phyloP scores from a whole-genome alignment of 306 rosid species.

The Malus orientalis region DNA sequence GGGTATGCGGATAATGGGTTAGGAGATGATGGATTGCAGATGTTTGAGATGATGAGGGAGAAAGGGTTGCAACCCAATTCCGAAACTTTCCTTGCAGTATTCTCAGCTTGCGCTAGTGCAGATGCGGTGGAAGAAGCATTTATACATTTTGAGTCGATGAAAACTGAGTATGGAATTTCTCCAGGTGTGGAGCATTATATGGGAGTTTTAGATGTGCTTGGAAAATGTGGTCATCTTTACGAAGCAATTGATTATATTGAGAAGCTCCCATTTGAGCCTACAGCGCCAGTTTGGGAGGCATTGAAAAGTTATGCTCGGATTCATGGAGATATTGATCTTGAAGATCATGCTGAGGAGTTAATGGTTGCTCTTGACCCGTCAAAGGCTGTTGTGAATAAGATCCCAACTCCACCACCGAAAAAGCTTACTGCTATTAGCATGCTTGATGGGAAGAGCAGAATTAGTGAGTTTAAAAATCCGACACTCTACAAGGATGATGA shows the following conservation, averaged over 20 bases:
- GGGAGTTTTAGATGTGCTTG: constrained; percentile 74
- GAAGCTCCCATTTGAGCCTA: constrained; percentile 54
- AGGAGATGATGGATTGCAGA: constrained; percentile 81
- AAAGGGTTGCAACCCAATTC: constrained; percentile 49
- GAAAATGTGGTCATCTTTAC: constrained; percentile 63
- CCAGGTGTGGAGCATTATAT: constrained; percentile 55
- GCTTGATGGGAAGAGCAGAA: constrained; percentile 71
- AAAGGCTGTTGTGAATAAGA: constrained; percentile 46
- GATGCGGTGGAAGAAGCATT: constrained; percentile 80
- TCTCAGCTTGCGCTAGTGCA: constrained; percentile 77
- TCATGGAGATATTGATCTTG: constrained; percentile 81
- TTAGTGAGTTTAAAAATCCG: constrained; percentile 58
- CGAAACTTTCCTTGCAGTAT: constrained; percentile 58
- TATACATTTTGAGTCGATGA: constrained; percentile 61
- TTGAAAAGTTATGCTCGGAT: constrained; percentile 55
- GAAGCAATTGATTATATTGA: constrained; percentile 65
- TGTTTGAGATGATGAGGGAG: constrained; percentile 76
- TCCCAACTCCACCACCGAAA: constrained; percentile 67
- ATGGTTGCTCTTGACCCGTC: constrained; percentile 59
- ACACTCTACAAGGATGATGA: constrained; percentile 77
- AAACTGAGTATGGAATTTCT: constrained; percentile 48
- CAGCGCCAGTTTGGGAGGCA: constrained; percentile 51
- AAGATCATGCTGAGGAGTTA: constrained; percentile 64
- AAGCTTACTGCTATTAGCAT: constrained; percentile 56
- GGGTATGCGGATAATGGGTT: constrained; percentile 60